Evolutionary conservation across 768 basidiomycete species (phyloP), one percentile per base, ranked within the genome.

Genomic region (Pulveroboletus sp.): DNA sequence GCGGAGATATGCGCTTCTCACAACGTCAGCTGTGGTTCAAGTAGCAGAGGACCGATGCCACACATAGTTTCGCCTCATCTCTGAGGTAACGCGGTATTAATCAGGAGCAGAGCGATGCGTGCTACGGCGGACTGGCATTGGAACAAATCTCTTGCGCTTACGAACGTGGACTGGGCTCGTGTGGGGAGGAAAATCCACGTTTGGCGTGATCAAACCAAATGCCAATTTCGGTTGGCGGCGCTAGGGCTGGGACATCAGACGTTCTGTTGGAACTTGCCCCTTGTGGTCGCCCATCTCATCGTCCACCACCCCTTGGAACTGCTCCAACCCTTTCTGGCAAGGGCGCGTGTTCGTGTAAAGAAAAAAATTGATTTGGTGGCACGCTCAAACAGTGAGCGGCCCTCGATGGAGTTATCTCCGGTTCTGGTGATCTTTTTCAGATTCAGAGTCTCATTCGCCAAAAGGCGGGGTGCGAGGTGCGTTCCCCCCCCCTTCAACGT

Each of bases 181-280:
- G 38, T 3, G 17, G 39, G 41, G 38, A 11, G 5, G 21, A 24
- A 6, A 8, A 18, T 37, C 60, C 56, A n/a, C 17, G 55, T 66
- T 57, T 62, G 51, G 67, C 1, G 43, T 8, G 17, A 30, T 47
- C 56, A 66, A 66, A 52, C 55, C 2, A 17, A 40, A 21, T 57
- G 33, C 67, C 36, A 57, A 55, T 53, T 56, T 5, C 1, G 44
- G 52, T 3, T 30, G 26, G 24, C 44, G 44, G 44, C 35, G 44
- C 17, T 17, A 46, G 32, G 49, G 50, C 8, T 45, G 10, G 8
- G 26, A 51, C n/a, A 52, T 65, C 66, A 66, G 65, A 69, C 47
- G 47, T 47, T 67, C 65, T 56, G 56, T 58, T 69, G 55, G 65
- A 65, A 69, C 46, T 0, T 62, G 40, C 60, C 58, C 32, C 21